phyloP scores from a whole-genome alignment of 148 eudicot genomes.

The Rhododendron kiyosumense region DNA sequence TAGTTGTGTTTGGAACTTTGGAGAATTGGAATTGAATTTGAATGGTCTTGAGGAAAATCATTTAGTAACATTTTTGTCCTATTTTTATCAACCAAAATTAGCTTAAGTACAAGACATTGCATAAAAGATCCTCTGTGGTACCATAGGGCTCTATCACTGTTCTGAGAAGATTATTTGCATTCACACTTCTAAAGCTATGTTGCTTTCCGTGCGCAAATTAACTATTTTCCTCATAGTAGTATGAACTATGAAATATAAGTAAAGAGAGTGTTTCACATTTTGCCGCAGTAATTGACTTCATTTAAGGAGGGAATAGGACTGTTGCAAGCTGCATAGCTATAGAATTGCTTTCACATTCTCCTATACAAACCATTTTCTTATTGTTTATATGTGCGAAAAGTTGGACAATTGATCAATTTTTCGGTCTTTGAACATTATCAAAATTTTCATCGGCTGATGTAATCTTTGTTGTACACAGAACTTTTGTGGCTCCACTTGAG shows the following conservation, averaged over 20 bases:
- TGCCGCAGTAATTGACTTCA: not conserved
- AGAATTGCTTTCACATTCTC: not conserved
- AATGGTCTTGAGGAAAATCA: too few relatives aligned
- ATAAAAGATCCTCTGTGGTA: not conserved
- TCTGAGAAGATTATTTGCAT: not conserved
- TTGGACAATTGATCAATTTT: not conserved
- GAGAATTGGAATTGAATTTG: too few relatives aligned
- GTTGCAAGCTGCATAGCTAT: not conserved
- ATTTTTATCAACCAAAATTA: not conserved
- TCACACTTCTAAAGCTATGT: not conserved
- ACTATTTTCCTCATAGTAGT: not conserved
- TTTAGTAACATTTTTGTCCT: not conserved
- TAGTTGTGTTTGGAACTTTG: too few relatives aligned
- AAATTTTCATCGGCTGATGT: not conserved
- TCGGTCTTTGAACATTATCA: not conserved
- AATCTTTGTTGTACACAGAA: constrained; percentile 41
- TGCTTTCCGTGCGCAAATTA: not conserved
- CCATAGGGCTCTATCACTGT: not conserved
- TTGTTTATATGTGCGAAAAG: not conserved
- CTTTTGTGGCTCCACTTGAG: constrained; percentile 97
- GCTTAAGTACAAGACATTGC: not conserved
- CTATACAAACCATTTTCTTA: not conserved
- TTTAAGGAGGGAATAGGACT: not conserved
- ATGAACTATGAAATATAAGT: not conserved
- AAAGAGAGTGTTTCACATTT: not conserved